Base-by-base conservation (phyloP, 2,329 filamentous ascomycete species). In the Nemania sp. region DNA sequence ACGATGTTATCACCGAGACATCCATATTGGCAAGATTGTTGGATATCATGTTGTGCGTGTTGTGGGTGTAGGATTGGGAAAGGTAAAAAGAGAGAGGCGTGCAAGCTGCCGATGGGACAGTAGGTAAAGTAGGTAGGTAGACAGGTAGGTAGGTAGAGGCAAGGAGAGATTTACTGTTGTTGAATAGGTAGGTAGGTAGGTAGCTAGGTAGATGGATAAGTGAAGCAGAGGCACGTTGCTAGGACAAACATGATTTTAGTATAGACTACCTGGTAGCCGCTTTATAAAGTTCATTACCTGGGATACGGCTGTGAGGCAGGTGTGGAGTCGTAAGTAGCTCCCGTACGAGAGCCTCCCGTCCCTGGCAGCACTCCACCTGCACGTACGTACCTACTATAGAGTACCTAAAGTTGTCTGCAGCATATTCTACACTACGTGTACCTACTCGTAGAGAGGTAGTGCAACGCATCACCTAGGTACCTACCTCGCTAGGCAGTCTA, bases 31-130 rank as follows among this genome's bases (percentile, higher is more conserved):
- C 47, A 26, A 55, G 62, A 66, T 53, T 20, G 61, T 5, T 58
- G 38, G 53, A 51, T 61, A 59, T 62, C 51, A 66, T 68, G 57
- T 64, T 62, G n/a, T n/a, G n/a, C n/a, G n/a, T 70, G 59, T 63
- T 54, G 47, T 54, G 54, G 7, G 11, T 18, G 45, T 68, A 47
- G 54, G 20, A 53, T 59, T 26, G 49, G 54, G 57, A 32, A 38
- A 26, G 43, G 38, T 49, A 20, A 11, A 52, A 11, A 18, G 22
- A 27, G 15, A 20, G 32, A 38, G 13, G 13, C 27, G 29, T 38
- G n/a, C 5, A n/a, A 35, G n/a, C 15, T 20, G 5, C 20, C 4
- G 15, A 53, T 20, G 29, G 20, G 24, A 38, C 32, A 27, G 22
- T 35, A 22, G 20, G 26, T 20, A 49, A 3, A 51, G 18, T 41